A percentile compares a stretch with the other conserved stretches of the same genome.
Conservation (phyloP, 257 asterid species). For the Voacanga thouarsii region DNA sequence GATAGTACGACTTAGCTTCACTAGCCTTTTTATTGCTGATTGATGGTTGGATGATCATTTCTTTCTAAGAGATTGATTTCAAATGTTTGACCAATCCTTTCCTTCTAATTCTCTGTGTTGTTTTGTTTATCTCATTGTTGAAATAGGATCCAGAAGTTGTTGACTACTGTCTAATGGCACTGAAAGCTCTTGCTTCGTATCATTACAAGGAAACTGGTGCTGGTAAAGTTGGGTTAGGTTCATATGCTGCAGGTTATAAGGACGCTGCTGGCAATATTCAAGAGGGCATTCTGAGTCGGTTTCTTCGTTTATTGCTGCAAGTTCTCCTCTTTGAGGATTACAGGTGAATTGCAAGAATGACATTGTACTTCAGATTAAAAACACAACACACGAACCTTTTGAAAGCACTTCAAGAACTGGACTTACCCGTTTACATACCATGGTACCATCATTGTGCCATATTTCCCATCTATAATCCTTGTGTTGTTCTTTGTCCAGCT, state of each 20-base stretch:
- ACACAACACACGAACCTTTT: neutral
- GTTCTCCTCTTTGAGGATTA: constrained; percentile 88
- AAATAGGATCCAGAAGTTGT: constrained; percentile 70
- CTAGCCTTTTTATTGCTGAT: neutral
- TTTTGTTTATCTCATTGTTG: constrained; percentile 23
- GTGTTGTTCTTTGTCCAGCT: constrained; percentile 45
- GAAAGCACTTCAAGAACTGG: neutral
- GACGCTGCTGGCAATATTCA: constrained; percentile 64
- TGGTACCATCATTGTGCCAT: neutral
- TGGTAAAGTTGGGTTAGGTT: constrained; percentile 84
- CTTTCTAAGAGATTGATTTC: neutral
- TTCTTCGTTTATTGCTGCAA: constrained; percentile 74
- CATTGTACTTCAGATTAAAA: neutral
- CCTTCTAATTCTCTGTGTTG: neutral
- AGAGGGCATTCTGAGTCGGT: constrained; percentile 77
- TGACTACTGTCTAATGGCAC: constrained; percentile 74
- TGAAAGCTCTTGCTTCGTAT: constrained; percentile 83
- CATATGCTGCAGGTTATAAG: constrained; percentile 61
- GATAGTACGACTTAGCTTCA: neutral
- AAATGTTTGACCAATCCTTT: neutral
- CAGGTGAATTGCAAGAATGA: constrained; percentile 47
- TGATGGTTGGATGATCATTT: neutral
- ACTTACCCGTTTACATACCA: neutral
- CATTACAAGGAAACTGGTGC: constrained; percentile 73
- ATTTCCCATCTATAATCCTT: constrained; percentile 15